phyloP scores from a whole-genome alignment of 1,139 yeast species.

The Candida freyschussii region DNA sequence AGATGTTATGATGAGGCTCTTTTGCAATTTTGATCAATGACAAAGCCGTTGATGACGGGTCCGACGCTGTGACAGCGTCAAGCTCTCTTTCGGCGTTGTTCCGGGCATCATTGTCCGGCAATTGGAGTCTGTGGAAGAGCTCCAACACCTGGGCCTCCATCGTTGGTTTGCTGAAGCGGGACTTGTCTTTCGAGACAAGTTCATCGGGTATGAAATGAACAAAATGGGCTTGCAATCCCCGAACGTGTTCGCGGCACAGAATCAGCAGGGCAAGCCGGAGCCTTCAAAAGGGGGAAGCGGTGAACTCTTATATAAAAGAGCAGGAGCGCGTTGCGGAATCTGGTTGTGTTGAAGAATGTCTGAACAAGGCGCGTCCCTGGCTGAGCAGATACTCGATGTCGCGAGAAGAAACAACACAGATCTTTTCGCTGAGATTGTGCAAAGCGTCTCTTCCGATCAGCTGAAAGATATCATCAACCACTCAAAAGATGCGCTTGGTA shows the following conservation, averaged over 20 bases:
- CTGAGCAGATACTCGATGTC: conserved; percentile 81
- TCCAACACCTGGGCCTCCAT: conserved; percentile 8
- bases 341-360: no score
- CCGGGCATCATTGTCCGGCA: conserved; percentile 29
- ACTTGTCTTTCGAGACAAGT: no score
- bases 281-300: no score
- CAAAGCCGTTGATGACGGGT: conserved; percentile 30
- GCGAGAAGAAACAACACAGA: conserved; percentile 87
- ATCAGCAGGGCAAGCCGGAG: no score
- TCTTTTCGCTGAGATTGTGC: conserved; percentile 54
- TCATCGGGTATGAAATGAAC: no score
- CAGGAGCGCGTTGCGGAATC: no score
- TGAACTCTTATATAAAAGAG: no score
- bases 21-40: conserved; percentile 27
- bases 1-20: conserved; percentile 9
- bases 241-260: no score
- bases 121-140: conserved; percentile 25
- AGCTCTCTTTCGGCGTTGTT: conserved; percentile 30
- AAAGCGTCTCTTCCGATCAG: conserved; percentile 41
- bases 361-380: conserved; percentile 64
- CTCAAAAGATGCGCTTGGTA: conserved; percentile 75
- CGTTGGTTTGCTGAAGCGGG: no score
- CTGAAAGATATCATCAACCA: conserved; percentile 62
- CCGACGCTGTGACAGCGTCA: conserved; percentile 23
- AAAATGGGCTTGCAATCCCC: no score